Evolutionary conservation across 345 rosid species (phyloP), one percentile per base, ranked within the genome.

Genomic region (Eucalyptus dawsonii): DNA sequence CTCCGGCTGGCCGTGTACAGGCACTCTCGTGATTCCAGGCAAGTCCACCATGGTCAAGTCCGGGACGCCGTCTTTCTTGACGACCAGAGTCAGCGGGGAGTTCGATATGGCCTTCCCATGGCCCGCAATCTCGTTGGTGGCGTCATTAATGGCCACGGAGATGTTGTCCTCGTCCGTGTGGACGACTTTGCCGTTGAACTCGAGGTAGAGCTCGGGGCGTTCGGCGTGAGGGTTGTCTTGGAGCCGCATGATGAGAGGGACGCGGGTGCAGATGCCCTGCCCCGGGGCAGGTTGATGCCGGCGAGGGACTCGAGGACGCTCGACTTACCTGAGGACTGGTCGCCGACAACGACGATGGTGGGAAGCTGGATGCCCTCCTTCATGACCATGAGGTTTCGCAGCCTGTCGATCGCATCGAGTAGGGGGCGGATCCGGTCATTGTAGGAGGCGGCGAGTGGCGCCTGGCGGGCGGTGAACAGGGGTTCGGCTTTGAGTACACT

Each of bases 21-120:
- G 94, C 19, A 94, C 95, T 29, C 95, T 87, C 1, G 95, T 94
- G 76, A 95, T 95, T 16, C 95, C 95, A 0, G 96, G 96, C n/a
- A 95, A 93, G 91, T 95, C 95, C 4, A 95, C 93, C 94, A 94
- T 93, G 3, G 95, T 94, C 1, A 95, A 83, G 88, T 95, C 95
- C 5, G 95, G 95, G 25, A 93, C 95, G 37, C 92, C 95, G 5
- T 19, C 22, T 50, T 93, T 95, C 62, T 91, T 92, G n/a, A 95
- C 95, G 1, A 91, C 92, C 19, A 95, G 88, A 3, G 96, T 95
- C 69, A 95, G 21, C 5, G 94, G 90, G 50, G 88, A 29, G 49
- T 93, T 91, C 3, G 94, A 93, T 5, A 95, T 93, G 3, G 93
- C 93, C 53, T 95, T 94, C 13, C 94, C 93, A 19, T 50, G 40